Evolutionary conservation across 2,329 filamentous ascomycete species (phyloP), one percentile per base, ranked within the genome.

Genomic region (Cladorrhinum sp.): DNA sequence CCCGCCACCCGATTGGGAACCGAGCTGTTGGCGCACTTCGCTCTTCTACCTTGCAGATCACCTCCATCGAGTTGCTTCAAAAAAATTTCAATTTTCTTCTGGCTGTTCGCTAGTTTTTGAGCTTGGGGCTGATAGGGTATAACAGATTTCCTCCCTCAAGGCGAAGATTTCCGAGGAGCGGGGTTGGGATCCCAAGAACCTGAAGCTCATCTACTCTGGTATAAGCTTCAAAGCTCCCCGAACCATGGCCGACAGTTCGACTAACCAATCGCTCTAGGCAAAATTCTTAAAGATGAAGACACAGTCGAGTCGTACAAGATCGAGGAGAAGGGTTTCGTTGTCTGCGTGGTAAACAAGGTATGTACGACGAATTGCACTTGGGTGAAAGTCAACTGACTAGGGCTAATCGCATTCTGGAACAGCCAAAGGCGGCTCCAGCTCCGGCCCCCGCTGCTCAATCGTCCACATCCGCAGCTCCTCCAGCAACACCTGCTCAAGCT

Each of bases 141-240:
- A 57, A 61, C 69, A 74, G 93, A 90, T 99, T 75, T 91, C 89
- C 65, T 80, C 89, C 64, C 86, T 99, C 73, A 99, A 99, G 84
- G 86, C 91, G 74, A 96, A 95, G 82, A 96, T 99, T 69, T 84
- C 88, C 30, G 82, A 86, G 66, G 93, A 96, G 77, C 97, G 97
- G 79, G 92, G 92, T 76, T 98, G 94, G 92, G 93, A 96, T 64
- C 86, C 90, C 55, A 86, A 92, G 72, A 84, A 87, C 66, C 91
- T 96, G 79, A 98, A 98, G 83, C 87, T 99, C 73, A 99, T 99
- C 78, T 98, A 98, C 78, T 97, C 95, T 61, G 95, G 93, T 96
- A 83, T n/a, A 69, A 65, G n/a, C 55, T 33, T 56, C n/a, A 36
- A 36, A 9, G 9, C 16, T 21, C 18, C 14, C 33, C 9, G 23